Percentiles rank a stretch among this genome's conserved stretches.
Evolutionary conservation across 371 early-diverging fungal species (phyloP).

Genomic region (Syncephalastrum monosporum): DNA sequence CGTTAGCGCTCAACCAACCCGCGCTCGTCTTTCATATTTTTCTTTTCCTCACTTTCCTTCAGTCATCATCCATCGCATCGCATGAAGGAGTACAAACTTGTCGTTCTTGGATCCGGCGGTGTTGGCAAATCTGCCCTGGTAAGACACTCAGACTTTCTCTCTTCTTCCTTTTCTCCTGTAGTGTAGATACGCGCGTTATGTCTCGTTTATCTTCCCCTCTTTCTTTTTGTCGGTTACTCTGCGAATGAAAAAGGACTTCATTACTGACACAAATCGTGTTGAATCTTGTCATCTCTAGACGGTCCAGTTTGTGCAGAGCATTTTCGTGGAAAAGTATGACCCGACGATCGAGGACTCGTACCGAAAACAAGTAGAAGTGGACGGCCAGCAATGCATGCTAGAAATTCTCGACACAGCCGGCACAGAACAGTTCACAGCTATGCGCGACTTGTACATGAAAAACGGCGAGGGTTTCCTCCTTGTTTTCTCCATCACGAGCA

Average conservation of each 20-base stretch:
- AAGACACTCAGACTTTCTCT: conserved; percentile 18
- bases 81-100: conserved; percentile 83
- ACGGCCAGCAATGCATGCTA: conserved; percentile 83
- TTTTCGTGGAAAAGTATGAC: conserved; percentile 89
- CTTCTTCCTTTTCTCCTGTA: not conserved
- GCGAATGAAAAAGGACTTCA: too few relatives aligned
- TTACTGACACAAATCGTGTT: not conserved
- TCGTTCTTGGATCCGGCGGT: conserved; percentile 89
- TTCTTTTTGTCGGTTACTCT: not conserved
- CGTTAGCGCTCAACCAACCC: too few relatives aligned
- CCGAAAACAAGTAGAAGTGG: conserved; percentile 86
- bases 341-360: conserved; percentile 92
- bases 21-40: too few relatives aligned
- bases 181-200: not conserved
- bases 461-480: conserved; percentile 88
- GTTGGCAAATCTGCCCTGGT: conserved; percentile 91
- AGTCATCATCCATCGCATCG: too few relatives aligned
- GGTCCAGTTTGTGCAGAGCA: conserved; percentile 88
- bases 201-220: not conserved
- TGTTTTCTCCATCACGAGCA: conserved; percentile 82
- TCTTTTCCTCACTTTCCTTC: too few relatives aligned
- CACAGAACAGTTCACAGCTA: conserved; percentile 88
- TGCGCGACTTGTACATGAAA: conserved; percentile 91
- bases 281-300: conserved; percentile 51
- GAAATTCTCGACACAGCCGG: conserved; percentile 91